Evolutionary conservation across 306 rosid genomes (phyloP), one percentile per base, ranked within the genome.

Genomic region (Cyamopsis tetragonoloba): DNA sequence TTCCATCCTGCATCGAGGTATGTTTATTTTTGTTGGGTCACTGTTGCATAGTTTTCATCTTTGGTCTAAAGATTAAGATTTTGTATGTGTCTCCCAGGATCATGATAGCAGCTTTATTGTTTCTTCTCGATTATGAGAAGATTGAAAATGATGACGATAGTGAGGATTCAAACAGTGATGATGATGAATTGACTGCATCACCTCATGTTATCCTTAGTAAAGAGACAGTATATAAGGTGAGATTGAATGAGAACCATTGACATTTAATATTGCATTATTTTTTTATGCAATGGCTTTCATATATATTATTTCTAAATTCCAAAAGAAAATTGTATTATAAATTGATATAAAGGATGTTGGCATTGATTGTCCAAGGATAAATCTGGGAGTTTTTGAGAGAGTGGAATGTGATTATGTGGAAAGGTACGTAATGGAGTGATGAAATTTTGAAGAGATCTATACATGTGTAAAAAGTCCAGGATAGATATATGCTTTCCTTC

Each of bases 81-180:
- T 67, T 55, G 13, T 49, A n/a, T 65, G 41, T 55, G 26, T 78
- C 39, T 28, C 42, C 34, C 81, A 89, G 98, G 95, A 92, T 92
- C 73, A 86, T 92, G 98, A 84, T 86, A 74, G 89, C 96, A 3
- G 46, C 89, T 49, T 56, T 92, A 22, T 81, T 82, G 19, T 84
- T 87, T 86, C 91, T 92, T 59, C 92, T 92, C 60, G 91, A 87
- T 83, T 89, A 86, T 19, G 98, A 92, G 81, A 92, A 87, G 88
- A 84, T 92, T 74, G 88, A 81, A 80, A 78, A 82, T 0, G 73
- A 70, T 34, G 88, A 82, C 14, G 91, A 84, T 37, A 89, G 98
- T 71, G 96, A 89, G 69, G 91, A 77, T 62, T 78, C 87, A 11
- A 68, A 74, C 19, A 81, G 87, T 53, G 96, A 89, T 24, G 89